A percentile compares a stretch with the other conserved stretches of the same genome.
Conservation (phyloP, 2,329 filamentous ascomycete genomes). For the Davidsoniella neocaledoniae region DNA sequence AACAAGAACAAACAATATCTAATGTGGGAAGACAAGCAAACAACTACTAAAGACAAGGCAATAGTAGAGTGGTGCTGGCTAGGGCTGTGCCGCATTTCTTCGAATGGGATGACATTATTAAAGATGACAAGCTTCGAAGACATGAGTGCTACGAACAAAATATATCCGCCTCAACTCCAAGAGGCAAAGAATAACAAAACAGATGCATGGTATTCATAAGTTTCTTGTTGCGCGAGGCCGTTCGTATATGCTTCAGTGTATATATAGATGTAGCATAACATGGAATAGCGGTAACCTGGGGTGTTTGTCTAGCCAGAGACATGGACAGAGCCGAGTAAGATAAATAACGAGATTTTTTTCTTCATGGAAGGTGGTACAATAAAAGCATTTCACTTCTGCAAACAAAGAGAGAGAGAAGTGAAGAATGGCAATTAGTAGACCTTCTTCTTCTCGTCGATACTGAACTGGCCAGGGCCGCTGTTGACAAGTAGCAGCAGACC, state of each 20-base stretch:
- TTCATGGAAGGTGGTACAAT: neutral
- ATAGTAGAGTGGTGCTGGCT: neutral
- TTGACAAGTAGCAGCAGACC: constrained; percentile 93
- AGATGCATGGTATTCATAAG: neutral
- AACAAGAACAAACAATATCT: neutral
- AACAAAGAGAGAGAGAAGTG: neutral
- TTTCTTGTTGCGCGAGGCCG: neutral
- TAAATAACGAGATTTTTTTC: neutral
- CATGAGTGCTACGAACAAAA: no score
- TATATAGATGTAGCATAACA: neutral
- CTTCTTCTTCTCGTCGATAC: constrained; percentile 99
- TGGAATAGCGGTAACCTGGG: no score
- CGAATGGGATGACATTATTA: neutral
- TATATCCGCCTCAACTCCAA: no score
- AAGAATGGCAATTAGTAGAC: constrained; percentile 51
- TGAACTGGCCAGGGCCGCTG: constrained; percentile 94
- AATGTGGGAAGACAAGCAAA: neutral
- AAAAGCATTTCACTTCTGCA: neutral
- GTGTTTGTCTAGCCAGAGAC: neutral
- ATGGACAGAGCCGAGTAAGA: neutral
- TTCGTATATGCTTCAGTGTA: constrained; percentile 1
- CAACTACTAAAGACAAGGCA: neutral
- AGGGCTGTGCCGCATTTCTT: neutral
- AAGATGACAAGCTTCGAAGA: neutral
- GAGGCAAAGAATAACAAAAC: neutral